These are phyloP conservation scores for Pseudomonodictys pantanalensis DNA, from an alignment of 495 filamentous ascomycete species.

Conservation along the genomic window DNA sequence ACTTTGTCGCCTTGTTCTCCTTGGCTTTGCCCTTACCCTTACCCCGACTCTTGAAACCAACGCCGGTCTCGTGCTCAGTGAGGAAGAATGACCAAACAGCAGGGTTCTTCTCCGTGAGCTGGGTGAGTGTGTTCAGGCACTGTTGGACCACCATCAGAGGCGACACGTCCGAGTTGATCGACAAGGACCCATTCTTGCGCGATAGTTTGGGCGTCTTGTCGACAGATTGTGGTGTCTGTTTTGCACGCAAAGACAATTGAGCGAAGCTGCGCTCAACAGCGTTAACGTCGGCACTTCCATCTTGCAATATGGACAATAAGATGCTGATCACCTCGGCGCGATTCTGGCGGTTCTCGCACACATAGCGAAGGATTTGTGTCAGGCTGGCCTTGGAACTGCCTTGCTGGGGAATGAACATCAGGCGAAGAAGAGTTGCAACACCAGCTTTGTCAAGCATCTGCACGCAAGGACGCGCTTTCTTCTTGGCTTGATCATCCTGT, in stretches of 20 bases:
- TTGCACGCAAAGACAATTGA: conserved; percentile 86
- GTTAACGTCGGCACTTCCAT: conserved; percentile 86
- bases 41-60: conserved; percentile 68
- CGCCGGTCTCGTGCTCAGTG: conserved; percentile 81
- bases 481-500: conserved; percentile 37
- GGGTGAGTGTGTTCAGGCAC: conserved; percentile 77
- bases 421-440: conserved; percentile 84
- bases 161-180: conserved; percentile 67
- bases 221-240: conserved; percentile 61
- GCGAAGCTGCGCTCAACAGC: conserved; percentile 94
- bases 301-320: conserved; percentile 90
- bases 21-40: conserved; percentile 76
- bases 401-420: conserved; percentile 95
- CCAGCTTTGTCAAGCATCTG: conserved; percentile 97
- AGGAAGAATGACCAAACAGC: conserved; percentile 91
- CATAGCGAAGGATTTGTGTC: conserved; percentile 78
- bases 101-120: conserved; percentile 74
- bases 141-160: conserved; percentile 95
- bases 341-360: conserved; percentile 92
- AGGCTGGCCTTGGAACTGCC: conserved; percentile 76
- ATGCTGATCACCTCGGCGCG: conserved; percentile 91
- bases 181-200: conserved; percentile 56
- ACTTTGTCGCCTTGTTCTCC: conserved; percentile 76
- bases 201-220: conserved; percentile 81
- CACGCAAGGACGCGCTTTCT: conserved; percentile 73